Base-by-base conservation (phyloP, 805 yeast genomes). In the Saturnispora gosingensis region DNA sequence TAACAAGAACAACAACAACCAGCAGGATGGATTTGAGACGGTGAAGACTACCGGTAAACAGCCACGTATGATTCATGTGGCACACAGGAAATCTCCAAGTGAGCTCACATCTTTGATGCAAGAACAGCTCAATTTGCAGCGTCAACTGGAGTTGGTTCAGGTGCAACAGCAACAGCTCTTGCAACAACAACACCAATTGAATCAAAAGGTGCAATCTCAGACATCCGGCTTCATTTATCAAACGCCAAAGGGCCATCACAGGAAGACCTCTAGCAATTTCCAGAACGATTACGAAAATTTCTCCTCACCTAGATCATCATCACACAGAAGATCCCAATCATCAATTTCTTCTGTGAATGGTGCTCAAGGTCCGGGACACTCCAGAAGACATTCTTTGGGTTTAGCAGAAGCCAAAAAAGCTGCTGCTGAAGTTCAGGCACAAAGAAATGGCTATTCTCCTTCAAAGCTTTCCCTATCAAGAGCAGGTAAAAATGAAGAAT, bases 21-120 rank as follows among this genome's bases (percentile, higher is more conserved):
- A 25, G 28, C 30, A 43, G 18, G 35, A 30, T 30, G 44, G 30
- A 5, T 40, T 24, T 18, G 61, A 64, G 32, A 63, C 66, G 20
- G 60, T 67, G 18, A 64, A 61, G 48, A 66, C 70, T 5, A 56
- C 63, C 1, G 72, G 71, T 9, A 57, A 56, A 2, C 63, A 60
- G 51, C 83, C 85, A 39, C 77, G 77, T 58, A 80, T 80, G 54
- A 74, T 93, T 54, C 95, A 89, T 69, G 89, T 91, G 57, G 98
- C 98, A n/a, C 98, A 93, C 63, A 80, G 98, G 62, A 78, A 96
- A 54, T 85, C 97, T 3, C 97, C 97, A n/a, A 81, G 90, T 59
- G 99, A 93, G 66, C 74, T 93, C 65, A 91, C 98, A 2, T 85
- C 85, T 51, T 73, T 91, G 57, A 91, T 91, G 96, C 75, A 83